Conservation (phyloP, 208 protist genomes). For the Crithidia sp. region DNA sequence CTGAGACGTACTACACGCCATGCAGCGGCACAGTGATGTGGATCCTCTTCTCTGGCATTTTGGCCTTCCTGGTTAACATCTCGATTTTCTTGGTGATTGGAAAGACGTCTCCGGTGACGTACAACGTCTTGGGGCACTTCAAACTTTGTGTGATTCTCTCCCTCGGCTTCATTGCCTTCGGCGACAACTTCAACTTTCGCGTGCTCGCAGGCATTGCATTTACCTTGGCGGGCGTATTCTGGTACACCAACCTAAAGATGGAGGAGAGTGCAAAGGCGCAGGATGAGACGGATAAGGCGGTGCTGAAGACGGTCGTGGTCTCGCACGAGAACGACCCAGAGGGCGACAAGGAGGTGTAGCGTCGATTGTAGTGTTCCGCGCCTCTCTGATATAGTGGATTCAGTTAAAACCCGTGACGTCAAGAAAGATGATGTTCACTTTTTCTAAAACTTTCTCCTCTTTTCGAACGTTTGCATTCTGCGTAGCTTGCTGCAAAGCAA, state of each 20-base stretch:
- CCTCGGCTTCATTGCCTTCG: conserved; percentile 76
- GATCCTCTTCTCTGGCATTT: conserved; percentile 58
- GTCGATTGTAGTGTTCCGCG: background rate
- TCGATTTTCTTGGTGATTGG: conserved; percentile 91
- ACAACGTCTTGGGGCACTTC: conserved; percentile 89
- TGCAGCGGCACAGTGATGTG: conserved; percentile 31
- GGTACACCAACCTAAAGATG: conserved; percentile 79
- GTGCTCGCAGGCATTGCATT: conserved; percentile 56
- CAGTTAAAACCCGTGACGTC: no score
- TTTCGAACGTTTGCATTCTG: no score
- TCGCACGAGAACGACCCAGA: background rate
- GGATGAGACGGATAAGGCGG: conserved; percentile 8
- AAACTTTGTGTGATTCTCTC: conserved; percentile 84
- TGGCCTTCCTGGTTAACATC: conserved; percentile 89
- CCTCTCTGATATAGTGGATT: background rate
- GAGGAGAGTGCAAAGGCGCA: conserved; percentile 27
- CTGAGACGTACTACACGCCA: conserved; percentile 26
- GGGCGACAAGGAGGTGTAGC: background rate
- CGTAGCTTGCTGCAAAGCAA: no score
- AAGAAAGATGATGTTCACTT: no score
- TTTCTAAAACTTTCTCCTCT: no score
- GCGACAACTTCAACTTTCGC: conserved; percentile 31
- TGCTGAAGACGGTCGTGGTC: conserved; percentile 18
- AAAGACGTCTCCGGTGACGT: conserved; percentile 86
- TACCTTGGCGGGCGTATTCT: conserved; percentile 72